Evolutionary conservation across 148 eudicot genomes (phyloP), one percentile per base, ranked within the genome.

Genomic region (Rhododendron mucronatum): DNA sequence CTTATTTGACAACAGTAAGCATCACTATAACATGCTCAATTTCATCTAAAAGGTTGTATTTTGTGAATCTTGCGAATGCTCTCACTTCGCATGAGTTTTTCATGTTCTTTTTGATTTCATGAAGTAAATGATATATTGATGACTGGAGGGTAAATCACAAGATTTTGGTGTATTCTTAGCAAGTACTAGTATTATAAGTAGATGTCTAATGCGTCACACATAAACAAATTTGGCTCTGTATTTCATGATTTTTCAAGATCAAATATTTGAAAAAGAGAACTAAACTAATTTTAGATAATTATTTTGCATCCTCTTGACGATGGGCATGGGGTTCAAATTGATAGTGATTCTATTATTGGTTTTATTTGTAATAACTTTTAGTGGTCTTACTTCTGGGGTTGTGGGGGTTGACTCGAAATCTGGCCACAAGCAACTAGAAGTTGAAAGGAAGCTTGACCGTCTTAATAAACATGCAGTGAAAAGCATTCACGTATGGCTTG

Each of bases 401-500:
- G 83, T 48, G 78, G 81, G 28, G 35, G 69, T 37, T 82, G 85
- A 26, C 18, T 51, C 83, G 6, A 21, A 8, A 83, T 63, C 83
- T 47, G 33, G 76, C 16, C 51, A 37, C 80, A 88, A 50, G 81
- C 47, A 14, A 65, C 7, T 73, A 26, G 65, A 86, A 53, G 79
- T 79, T 85, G 87, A 50, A 47, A 87, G 81, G 84, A 91, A 87
- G 78, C 59, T 79, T 39, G 78, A 69, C 39, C 80, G 39, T 87
- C 80, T 81, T 26, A 87, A 83, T 12, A 89, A 76, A 51, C 87
- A 84, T 75, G 86, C 90, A 86, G 83, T 88, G 48, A 89, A 85
- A 87, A 91, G 88, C 92, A 91, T 93, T 83, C 86, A 73, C 87
- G 95, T 91, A 91, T 33, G 78, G 59, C 35, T 63, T 20, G 21